Evolutionary conservation across 129 eudicot species (phyloP).

Genomic region (Helianthus annuus): HanXRQr2.0-SUNRISE NC_035443.2:149760861-149761360

Average conservation of each 20-base stretch:
- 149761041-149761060: too few relatives aligned
- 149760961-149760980: too few relatives aligned
- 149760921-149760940: too few relatives aligned
- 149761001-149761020: too few relatives aligned
- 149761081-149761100: not conserved
- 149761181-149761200: not conserved
- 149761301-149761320: not conserved
- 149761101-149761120: not conserved
- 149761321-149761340: not conserved
- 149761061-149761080: not conserved
- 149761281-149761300: not conserved
- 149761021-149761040: too few relatives aligned
- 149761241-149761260: conserved; percentile 1
- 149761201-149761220: not conserved
- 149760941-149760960: too few relatives aligned
- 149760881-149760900: too few relatives aligned
- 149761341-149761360: not conserved
- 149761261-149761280: not conserved
- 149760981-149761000: too few relatives aligned
- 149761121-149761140: not conserved
- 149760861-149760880: too few relatives aligned
- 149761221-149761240: not conserved
- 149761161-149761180: not conserved
- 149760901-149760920: too few relatives aligned
- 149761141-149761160: not conserved